Base-by-base conservation (phyloP, 768 basidiomycete species). In the Suillus bovinus region DNA sequence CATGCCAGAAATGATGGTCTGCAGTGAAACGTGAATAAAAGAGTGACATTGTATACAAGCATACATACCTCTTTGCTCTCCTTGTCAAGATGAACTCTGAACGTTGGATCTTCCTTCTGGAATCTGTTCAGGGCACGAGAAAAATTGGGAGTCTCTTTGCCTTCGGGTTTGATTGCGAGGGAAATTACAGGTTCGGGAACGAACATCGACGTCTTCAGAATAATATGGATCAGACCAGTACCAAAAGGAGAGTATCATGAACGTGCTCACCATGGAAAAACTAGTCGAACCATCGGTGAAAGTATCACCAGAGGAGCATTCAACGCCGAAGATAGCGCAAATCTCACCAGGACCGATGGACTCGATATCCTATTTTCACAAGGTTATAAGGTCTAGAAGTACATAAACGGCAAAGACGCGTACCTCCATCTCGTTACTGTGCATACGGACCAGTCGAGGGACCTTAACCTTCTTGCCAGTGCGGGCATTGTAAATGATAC, bases 1-100 rank as follows among this genome's bases (percentile, higher is more conserved):
- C 97, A 99, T 99, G 24, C 97, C 97, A 34, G 96, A 98, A 67
- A 99, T 98, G 75, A 99, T 99, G 17, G 96, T 99, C 93, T 95
- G 66, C 20, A 33, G 17, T 5, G 56, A 24, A n/a, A 46, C 59
- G 55, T 24, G 63, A 44, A 63, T 36, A 22, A 46, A 55, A 46
- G 29, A 31, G 44, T n/a, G 50, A 38, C 10, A 39, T 33, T 24
- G 47, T 39, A 56, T 39, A 53, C 13, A 2, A 4, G 59, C 73
- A 65, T 68, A 91, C 93, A 65, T 67, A 91, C 93, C 86, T 99
- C 96, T 75, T 96, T 94, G 71, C 90, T 93, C 72, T 97, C 96
- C 31, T 82, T 76, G 76, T 99, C 97, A 65, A 99, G 84, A 73
- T 99, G 97, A 2, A 99, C 97, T 57, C 90, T 88, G 87, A 99